Conservation (phyloP, 441 rosid species). For the Macaranga tanarius region DNA sequence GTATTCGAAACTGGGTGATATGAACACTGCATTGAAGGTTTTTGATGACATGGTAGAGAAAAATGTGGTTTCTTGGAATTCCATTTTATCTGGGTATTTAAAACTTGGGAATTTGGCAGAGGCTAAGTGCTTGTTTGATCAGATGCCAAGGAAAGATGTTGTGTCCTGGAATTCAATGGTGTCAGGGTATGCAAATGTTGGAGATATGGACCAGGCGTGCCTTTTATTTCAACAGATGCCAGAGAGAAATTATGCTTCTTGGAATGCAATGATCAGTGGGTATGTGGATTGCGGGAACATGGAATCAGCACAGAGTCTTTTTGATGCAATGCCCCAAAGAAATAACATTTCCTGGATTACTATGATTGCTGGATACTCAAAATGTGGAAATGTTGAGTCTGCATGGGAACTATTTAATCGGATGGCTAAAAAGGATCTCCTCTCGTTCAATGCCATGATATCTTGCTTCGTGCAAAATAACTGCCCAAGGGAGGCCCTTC, state of each 20-base stretch:
- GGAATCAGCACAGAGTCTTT: conserved; percentile 34
- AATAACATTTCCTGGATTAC: conserved; percentile 43
- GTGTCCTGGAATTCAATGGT: conserved; percentile 26
- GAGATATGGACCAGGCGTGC: conserved; percentile 21
- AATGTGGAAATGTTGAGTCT: conserved; percentile 44
- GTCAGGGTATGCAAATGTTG: conserved; percentile 29
- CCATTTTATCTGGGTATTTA: conserved; percentile 51
- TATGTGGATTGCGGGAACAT: conserved; percentile 38
- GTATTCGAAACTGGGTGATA: conserved; percentile 49
- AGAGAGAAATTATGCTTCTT: conserved; percentile 24
- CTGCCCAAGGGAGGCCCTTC: conserved; percentile 22
- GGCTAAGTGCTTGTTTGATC: conserved; percentile 20
- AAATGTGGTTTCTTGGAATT: conserved; percentile 62
- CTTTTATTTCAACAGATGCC: conserved; percentile 26
- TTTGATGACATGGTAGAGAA: conserved; percentile 44
- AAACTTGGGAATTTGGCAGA: conserved; percentile 13
- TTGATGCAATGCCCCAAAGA: conserved; percentile 43
- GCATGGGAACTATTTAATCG: conserved; percentile 42
- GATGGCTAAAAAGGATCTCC: conserved; percentile 33
- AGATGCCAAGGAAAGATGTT: conserved; percentile 21
- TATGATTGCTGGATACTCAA: conserved; percentile 52
- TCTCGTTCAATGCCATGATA: conserved; percentile 49
- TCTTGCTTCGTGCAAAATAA: conserved; percentile 37
- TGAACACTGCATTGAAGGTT: conserved; percentile 41
- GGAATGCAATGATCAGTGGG: conserved; percentile 27